A percentile compares a stretch with the other conserved stretches of the same genome.
These are phyloP conservation scores for Globisporangium radiosum DNA, from an alignment of 352 stramenopile species.

Conservation along the genomic window DNA sequence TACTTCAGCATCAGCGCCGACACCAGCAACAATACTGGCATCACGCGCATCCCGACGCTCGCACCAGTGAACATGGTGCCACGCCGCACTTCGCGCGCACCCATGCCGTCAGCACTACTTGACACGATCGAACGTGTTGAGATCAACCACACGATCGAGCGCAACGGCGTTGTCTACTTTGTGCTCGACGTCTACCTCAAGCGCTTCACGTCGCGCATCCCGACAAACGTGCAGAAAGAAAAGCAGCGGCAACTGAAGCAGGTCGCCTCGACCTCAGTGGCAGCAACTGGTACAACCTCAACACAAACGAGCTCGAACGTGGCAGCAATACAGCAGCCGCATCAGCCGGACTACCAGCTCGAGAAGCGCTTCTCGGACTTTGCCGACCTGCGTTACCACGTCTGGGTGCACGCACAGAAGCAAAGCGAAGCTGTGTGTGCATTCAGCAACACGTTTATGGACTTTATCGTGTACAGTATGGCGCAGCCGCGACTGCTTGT, in stretches of 20 bases:
- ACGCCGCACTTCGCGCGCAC: slow-evolving; percentile 6
- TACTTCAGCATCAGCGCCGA: too few species aligned
- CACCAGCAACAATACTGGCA: too few species aligned
- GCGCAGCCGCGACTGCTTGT: slow-evolving; percentile 43
- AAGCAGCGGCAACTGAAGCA: too few species aligned
- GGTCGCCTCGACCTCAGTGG: background rate
- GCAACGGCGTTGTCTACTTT: slow-evolving; percentile 23
- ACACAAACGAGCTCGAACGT: too few species aligned
- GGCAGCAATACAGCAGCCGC: too few species aligned
- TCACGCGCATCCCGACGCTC: too few species aligned
- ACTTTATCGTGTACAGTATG: slow-evolving; percentile 44
- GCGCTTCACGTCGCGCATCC: slow-evolving; percentile 50
- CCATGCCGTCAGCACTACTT: slow-evolving; percentile 10
- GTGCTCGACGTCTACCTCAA: slow-evolving; percentile 52
- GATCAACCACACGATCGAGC: slow-evolving; percentile 16
- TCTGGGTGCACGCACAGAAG: slow-evolving; percentile 38
- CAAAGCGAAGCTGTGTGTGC: slow-evolving; percentile 27
- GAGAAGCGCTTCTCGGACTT: slow-evolving; percentile 51
- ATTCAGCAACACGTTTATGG: slow-evolving; percentile 45
- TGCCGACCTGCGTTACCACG: slow-evolving; percentile 38
- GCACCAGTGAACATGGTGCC: slow-evolving; percentile 8
- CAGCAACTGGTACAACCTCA: too few species aligned
- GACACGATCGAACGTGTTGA: slow-evolving; percentile 25
- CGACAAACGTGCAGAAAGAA: slow-evolving; percentile 48
- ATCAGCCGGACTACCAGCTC: slow-evolving; percentile 43